Percentiles rank a stretch among this genome's conserved stretches.
Conservation (phyloP, 2,329 filamentous ascomycete genomes). For the Colletotrichum eleusines region DNA sequence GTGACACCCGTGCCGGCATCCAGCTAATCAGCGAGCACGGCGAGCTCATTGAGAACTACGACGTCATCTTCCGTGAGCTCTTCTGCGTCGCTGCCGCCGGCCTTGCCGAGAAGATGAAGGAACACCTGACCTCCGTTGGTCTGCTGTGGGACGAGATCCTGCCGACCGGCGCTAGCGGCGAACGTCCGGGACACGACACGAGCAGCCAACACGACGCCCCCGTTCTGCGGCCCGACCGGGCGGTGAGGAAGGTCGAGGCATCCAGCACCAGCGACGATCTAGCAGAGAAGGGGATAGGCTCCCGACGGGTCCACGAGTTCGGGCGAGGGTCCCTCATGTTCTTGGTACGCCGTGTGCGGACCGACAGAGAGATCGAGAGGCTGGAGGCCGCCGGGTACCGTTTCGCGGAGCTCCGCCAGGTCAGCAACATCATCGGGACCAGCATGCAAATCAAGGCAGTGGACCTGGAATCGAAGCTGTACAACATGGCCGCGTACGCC, state of each 20-base stretch:
- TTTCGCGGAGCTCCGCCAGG: constrained; percentile 78
- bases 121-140: constrained; percentile 73
- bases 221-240: constrained; percentile 32
- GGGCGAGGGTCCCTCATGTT: constrained; percentile 86
- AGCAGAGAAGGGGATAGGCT: constrained; percentile 56
- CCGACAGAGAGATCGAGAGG: constrained; percentile 68
- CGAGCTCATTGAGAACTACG: constrained; percentile 75
- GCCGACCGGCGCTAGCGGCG: constrained; percentile 65
- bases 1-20: constrained; percentile 53
- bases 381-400: constrained; percentile 80
- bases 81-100: constrained; percentile 84
- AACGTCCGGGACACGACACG: constrained; percentile 39
- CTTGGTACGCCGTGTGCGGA: constrained; percentile 74
- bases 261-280: constrained; percentile 48
- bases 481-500: constrained; percentile 72
- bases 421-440: constrained; percentile 75
- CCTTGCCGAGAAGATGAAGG: constrained; percentile 76
- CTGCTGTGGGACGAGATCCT: constrained; percentile 82
- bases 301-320: constrained; percentile 53
- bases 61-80: constrained; percentile 81
- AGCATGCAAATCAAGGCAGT: constrained; percentile 79
- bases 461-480: constrained; percentile 72
- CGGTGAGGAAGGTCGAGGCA: constrained; percentile 36
- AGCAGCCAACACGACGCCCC: constrained; percentile 25
- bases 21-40: constrained; percentile 66